Evolutionary conservation across 176 grass and related monocot genomes (phyloP).

Genomic region (Juncus inflexus): DNA sequence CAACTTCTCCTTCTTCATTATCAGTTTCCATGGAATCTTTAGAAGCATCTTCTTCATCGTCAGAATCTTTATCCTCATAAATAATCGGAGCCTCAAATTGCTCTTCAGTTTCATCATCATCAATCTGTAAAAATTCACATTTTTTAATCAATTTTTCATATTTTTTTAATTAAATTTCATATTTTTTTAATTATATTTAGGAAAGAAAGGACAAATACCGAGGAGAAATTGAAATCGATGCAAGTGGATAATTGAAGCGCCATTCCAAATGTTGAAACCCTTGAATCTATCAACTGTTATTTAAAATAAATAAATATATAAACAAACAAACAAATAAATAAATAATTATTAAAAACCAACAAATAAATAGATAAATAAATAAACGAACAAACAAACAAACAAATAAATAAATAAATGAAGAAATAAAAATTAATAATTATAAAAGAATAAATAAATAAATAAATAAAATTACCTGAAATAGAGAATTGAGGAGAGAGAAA

Average conservation of each 20-base stretch:
- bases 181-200: slow-evolving; percentile 3
- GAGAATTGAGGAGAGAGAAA: slow-evolving; percentile 62
- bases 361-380: too few species aligned
- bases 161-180: background rate
- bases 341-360: too few species aligned
- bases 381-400: too few species aligned
- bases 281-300: slow-evolving; percentile 77
- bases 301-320: too few species aligned
- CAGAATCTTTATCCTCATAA: slow-evolving; percentile 38
- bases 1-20: slow-evolving; percentile 27
- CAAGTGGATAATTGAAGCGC: slow-evolving; percentile 41
- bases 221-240: slow-evolving; percentile 61
- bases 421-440: too few species aligned
- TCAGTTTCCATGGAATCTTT: slow-evolving; percentile 58
- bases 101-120: slow-evolving; percentile 60
- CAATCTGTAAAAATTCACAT: slow-evolving; percentile 15
- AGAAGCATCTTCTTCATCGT: slow-evolving; percentile 60
- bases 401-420: too few species aligned
- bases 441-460: too few species aligned
- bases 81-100: slow-evolving; percentile 36
- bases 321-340: too few species aligned
- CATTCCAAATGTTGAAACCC: slow-evolving; percentile 37
- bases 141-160: background rate
- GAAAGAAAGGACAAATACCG: slow-evolving; percentile 28
- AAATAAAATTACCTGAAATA: slow-evolving; percentile 58